A percentile compares a stretch with the other conserved stretches of the same genome.
Evolutionary conservation across 208 protist species (phyloP).

Genomic region (Trypanosoma vivax): DNA sequence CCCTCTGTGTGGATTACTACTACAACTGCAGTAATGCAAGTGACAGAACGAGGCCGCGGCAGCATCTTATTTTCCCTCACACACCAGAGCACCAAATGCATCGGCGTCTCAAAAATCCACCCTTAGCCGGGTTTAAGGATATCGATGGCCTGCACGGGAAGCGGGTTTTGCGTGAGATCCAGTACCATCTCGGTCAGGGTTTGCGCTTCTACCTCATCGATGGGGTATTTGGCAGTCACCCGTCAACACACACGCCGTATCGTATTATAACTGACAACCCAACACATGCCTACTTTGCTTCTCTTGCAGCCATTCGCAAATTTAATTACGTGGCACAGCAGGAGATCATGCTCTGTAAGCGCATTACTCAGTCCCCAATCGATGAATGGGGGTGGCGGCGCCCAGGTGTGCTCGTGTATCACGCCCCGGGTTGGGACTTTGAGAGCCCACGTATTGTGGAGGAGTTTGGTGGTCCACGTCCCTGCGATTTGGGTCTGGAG

Average conservation of each 20-base stretch:
- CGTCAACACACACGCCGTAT: constrained; percentile 66
- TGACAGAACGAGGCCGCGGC: constrained; percentile 21
- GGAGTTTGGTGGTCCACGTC: constrained; percentile 86
- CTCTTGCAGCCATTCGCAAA: constrained; percentile 72
- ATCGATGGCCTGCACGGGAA: constrained; percentile 73
- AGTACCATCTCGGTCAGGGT: constrained; percentile 86
- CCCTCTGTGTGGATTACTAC: constrained; percentile 48
- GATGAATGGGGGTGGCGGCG: constrained; percentile 87
- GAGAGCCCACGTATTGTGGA: constrained; percentile 82
- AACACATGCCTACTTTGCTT: constrained; percentile 78
- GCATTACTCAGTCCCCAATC: constrained; percentile 71
- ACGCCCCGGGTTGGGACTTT: constrained; percentile 82
- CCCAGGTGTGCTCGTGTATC: constrained; percentile 77
- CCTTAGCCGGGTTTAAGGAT: constrained; percentile 40
- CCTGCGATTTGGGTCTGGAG: constrained; percentile 68
- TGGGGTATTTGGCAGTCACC: constrained; percentile 79
- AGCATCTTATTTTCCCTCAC: constrained; percentile 71
- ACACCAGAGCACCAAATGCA: constrained; percentile 79
- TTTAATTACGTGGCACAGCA: constrained; percentile 83
- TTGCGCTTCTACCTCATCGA: constrained; percentile 87
- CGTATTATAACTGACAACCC: constrained; percentile 89
- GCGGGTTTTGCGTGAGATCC: constrained; percentile 79
- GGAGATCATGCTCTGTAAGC: constrained; percentile 83
- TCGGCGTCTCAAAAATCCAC: constrained; percentile 68
- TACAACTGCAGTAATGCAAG: constrained; percentile 10